Evolutionary conservation across 1,139 yeast species (phyloP).

Genomic region (Lodderomyces jiufengensis): DNA sequence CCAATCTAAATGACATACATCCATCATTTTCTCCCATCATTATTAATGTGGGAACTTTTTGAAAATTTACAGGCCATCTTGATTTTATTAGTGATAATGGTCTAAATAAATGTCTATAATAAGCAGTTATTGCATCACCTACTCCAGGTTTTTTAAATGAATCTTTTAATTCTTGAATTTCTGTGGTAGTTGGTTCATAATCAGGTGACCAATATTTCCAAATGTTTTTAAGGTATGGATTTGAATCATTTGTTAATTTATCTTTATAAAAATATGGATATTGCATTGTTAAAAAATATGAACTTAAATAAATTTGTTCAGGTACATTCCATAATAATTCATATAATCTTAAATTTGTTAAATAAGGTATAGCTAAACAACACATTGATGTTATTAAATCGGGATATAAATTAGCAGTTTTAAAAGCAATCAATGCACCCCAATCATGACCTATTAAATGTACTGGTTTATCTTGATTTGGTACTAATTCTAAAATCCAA

Average conservation of each 20-base stretch:
- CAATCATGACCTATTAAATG: conserved; percentile 47
- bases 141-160: conserved; percentile 26
- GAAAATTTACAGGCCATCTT: conserved; percentile 32
- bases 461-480: conserved; percentile 24
- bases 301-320: conserved; percentile 32
- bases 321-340: conserved; percentile 31
- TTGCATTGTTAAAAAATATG: conserved; percentile 45
- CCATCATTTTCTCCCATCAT: conserved; percentile 39
- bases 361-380: conserved; percentile 40
- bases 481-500: conserved; percentile 27
- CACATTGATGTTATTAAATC: conserved; percentile 34
- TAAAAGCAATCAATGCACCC: conserved; percentile 42
- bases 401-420: conserved; percentile 36
- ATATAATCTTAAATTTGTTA: conserved; percentile 26
- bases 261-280: conserved; percentile 21
- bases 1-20: conserved; percentile 34
- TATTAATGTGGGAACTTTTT: conserved; percentile 38
- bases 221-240: conserved; percentile 29
- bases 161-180: conserved; percentile 27
- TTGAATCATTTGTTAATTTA: conserved; percentile 18
- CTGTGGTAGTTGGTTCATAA: conserved; percentile 29
- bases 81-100: conserved; percentile 21
- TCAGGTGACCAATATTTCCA: conserved; percentile 45
- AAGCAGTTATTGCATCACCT: conserved; percentile 40
- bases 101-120: conserved; percentile 34